Base-by-base conservation (phyloP, 2,329 filamentous ascomycete species). In the Arachnopeziza araneosa region DNA sequence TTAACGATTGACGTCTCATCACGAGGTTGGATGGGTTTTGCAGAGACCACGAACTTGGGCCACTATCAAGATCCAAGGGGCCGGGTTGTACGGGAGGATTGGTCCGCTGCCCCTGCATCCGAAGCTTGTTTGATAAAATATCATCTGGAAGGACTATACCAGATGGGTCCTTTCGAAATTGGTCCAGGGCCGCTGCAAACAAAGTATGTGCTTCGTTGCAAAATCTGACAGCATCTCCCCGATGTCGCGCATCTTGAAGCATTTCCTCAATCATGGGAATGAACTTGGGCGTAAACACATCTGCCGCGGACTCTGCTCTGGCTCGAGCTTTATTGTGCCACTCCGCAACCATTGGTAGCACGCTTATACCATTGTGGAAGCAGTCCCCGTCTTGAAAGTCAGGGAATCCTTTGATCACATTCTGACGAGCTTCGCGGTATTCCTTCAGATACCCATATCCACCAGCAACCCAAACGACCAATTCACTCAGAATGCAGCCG, bases 301-400 rank as follows among this genome's bases (percentile, higher is more conserved):
- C 23, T 21, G 52, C 48, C 24, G 49, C n/a, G 24, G 21, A 57
- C 1, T 52, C 44, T 24, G 52, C 4, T 21, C 21, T 57, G 23
- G 24, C 4, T 30, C 49, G 26, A 53, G 26, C 26, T 32, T 53
- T 49, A 21, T 24, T 53, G 30, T 58, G 56, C 50, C 50, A 58
- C 24, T 59, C 53, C 17, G 6, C 36, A 48, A 59, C 57, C 36
- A 55, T 26, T 52, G 36, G 57, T 9, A 71, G 64, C 19, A 69
- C 49, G 19, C 59, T 63, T 24, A 58, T 30, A 23, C 64, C 63
- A 55, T 71, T 59, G 60, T 72, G 70, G 58, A 72, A 73, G 54
- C 64, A 68, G 36, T 67, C 64, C 14, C 64, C 63, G 44, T 59
- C 52, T 6, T 54, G 30, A 49, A 44, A 44, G 21, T 32, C 57